Evolutionary conservation across 1,284 basidiomycete species (phyloP).

Genomic region (Malassezia psittaci): DNA sequence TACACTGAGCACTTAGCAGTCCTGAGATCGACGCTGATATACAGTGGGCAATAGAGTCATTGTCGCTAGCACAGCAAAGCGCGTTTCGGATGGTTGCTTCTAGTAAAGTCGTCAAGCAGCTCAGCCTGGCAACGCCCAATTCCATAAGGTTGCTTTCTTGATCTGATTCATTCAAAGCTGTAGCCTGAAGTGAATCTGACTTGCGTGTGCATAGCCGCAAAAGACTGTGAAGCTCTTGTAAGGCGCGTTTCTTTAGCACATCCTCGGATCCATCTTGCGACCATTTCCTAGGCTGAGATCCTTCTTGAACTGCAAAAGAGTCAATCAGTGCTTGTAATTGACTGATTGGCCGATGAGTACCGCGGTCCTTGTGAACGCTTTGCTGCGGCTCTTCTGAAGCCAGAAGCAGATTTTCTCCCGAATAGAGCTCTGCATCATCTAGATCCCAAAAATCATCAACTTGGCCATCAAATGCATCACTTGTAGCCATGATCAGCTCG

Average conservation of each 20-base stretch:
- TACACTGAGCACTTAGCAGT: constrained; percentile 69
- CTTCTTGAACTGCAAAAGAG: too few relatives aligned
- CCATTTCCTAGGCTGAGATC: too few relatives aligned
- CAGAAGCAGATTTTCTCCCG: constrained; percentile 10
- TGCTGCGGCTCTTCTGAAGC: constrained; percentile 6
- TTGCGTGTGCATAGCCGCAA: constrained; percentile 10
- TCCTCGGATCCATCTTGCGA: background rate
- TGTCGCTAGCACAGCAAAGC: constrained; percentile 6
- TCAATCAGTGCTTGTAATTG: too few relatives aligned
- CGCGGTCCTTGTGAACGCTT: too few relatives aligned
- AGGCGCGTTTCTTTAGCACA: background rate
- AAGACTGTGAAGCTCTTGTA: background rate
- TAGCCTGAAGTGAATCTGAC: background rate
- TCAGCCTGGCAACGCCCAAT: constrained; percentile 15
- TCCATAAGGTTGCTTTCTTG: constrained; percentile 6
- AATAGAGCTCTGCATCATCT: constrained; percentile 15
- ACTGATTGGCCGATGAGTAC: too few relatives aligned
- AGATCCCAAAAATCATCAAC: constrained; percentile 12
- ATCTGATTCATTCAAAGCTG: background rate
- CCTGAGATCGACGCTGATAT: constrained; percentile 19
- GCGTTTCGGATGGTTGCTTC: constrained; percentile 24
- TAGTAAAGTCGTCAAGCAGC: constrained; percentile 23
- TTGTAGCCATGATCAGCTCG: background rate
- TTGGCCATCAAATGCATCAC: background rate
- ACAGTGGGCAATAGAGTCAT: background rate